Evolutionary conservation across 257 asterid species (phyloP), one percentile per base, ranked within the genome.

Genomic region (Solanum bulbocastanum): DNA sequence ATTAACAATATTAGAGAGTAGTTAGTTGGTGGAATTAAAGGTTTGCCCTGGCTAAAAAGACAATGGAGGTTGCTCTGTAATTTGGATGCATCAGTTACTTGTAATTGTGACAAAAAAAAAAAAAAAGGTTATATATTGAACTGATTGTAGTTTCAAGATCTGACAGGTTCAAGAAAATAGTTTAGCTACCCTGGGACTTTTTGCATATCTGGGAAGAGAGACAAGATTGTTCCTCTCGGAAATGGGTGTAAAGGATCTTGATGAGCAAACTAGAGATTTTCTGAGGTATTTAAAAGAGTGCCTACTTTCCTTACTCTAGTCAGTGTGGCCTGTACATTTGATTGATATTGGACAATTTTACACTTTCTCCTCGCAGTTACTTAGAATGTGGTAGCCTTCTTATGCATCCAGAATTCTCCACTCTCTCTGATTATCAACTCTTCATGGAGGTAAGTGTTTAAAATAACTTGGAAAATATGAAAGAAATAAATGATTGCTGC

Each of bases 181-280:
- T 92, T 92, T 95, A 93, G 94, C 95, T 81, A 93, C 94, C 27
- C 83, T 94, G 42, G 98, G 95, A 22, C 93, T 95, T 83, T 95
- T 95, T 89, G 94, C 95, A 49, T 94, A 94, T 89, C 91, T 95
- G 68, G 98, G 98, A 90, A 92, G 96, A 92, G 96, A 94, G 90
- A 91, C 98, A 36, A 92, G 98, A 76, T 87, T 93, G 79, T 94
- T 92, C 91, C 92, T 95, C 88, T 90, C 92, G 37, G 89, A 93
- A 89, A 91, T 93, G 90, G 90, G 92, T 46, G 88, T 95, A 81
- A 91, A 92, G 89, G 98, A 94, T 87, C 87, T 91, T 42, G 95
- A 94, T 68, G 95, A 93, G 83, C 95, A 91, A 42, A 90, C 93
- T 60, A 90, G 90, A 71, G 93, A 94, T 89, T 91, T 95, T 88